Evolutionary conservation across 768 basidiomycete genomes (phyloP).

Genomic region (Boletus pseudo-olivaceus): DNA sequence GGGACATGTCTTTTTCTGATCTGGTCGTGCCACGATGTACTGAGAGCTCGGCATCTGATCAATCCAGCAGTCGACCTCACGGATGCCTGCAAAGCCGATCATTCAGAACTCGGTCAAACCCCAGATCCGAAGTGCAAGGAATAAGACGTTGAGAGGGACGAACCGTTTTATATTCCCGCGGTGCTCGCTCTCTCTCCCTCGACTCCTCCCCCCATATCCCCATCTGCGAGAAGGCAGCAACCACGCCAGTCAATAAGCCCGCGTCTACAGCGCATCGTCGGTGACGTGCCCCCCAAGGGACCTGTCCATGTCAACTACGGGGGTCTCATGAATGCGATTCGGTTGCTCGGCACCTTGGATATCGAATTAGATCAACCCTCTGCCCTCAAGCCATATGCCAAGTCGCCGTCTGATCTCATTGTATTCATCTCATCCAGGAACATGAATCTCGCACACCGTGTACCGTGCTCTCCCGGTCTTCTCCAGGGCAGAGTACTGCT

Average conservation of each 20-base stretch:
- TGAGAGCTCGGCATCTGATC: conserved; percentile 51
- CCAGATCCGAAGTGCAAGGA: conserved; percentile 16
- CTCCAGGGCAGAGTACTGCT: conserved; percentile 31
- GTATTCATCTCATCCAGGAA: conserved; percentile 55
- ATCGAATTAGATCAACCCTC: conserved; percentile 15
- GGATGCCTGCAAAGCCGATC: conserved; percentile 40
- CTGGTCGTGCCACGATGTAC: conserved; percentile 63
- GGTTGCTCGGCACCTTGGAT: conserved; percentile 29
- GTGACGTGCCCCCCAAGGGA: conserved; percentile 11
- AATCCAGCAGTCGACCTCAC: conserved; percentile 21
- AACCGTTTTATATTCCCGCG: conserved; percentile 29
- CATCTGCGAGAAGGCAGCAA: conserved; percentile 10
- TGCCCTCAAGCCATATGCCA: not conserved
- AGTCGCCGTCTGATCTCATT: conserved; percentile 20
- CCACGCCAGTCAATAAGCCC: not conserved
- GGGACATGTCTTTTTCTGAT: conserved; percentile 61
- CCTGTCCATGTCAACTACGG: conserved; percentile 19
- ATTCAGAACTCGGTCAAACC: conserved; percentile 35
- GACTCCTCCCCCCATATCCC: conserved; percentile 18
- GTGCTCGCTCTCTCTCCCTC: conserved; percentile 21
- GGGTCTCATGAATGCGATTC: conserved; percentile 30
- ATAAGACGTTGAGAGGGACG: conserved; percentile 20
- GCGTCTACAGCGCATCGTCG: conserved; percentile 9
- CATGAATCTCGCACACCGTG: conserved; percentile 55
- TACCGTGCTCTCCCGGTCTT: conserved; percentile 61